Evolutionary conservation across 2,329 filamentous ascomycete species (phyloP).

Genomic region (Pseudohalonectria lignicola): DNA sequence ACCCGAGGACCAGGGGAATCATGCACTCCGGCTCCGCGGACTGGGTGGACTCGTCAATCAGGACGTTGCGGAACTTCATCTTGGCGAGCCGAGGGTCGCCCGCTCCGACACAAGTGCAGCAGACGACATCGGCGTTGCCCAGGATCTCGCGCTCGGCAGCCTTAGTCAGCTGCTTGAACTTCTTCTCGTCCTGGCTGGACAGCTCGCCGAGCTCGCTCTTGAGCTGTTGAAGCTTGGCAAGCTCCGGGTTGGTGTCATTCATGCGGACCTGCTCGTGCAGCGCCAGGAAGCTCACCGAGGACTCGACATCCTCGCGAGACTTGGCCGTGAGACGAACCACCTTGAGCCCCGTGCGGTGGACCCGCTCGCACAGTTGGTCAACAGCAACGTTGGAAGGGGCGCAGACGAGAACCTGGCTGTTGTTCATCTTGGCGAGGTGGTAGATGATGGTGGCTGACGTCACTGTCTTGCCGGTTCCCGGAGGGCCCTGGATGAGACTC

Average conservation of each 20-base stretch:
- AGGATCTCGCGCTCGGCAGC: constrained; percentile 92
- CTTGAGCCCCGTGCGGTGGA: constrained; percentile 89
- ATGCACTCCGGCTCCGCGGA: constrained; percentile 98
- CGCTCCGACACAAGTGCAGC: constrained; percentile 95
- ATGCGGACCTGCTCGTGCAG: constrained; percentile 95
- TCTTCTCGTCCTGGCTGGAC: constrained; percentile 94
- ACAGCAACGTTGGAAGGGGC: constrained; percentile 97
- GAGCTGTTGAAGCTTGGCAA: constrained; percentile 84
- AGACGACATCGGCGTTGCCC: constrained; percentile 92
- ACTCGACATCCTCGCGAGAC: constrained; percentile 96
- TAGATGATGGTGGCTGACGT: constrained; percentile 99
- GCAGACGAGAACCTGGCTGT: constrained; percentile 89
- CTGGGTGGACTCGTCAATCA: constrained; percentile 97
- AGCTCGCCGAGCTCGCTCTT: constrained; percentile 88
- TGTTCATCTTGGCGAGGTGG: constrained; percentile 90
- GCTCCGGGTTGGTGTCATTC: constrained; percentile 90
- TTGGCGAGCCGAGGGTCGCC: constrained; percentile 91
- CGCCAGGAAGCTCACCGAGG: constrained; percentile 91
- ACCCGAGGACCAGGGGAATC: constrained; percentile 93
- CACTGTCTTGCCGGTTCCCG: constrained; percentile 95
- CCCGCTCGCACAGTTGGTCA: constrained; percentile 94
- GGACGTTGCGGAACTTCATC: constrained; percentile 95
- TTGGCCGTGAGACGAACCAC: constrained; percentile 98
- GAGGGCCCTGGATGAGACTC: constrained; percentile 92
- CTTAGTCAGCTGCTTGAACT: constrained; percentile 90